Evolutionary conservation across 2,329 filamentous ascomycete species (phyloP).

Genomic region (Scedosporium minutisporum): DNA sequence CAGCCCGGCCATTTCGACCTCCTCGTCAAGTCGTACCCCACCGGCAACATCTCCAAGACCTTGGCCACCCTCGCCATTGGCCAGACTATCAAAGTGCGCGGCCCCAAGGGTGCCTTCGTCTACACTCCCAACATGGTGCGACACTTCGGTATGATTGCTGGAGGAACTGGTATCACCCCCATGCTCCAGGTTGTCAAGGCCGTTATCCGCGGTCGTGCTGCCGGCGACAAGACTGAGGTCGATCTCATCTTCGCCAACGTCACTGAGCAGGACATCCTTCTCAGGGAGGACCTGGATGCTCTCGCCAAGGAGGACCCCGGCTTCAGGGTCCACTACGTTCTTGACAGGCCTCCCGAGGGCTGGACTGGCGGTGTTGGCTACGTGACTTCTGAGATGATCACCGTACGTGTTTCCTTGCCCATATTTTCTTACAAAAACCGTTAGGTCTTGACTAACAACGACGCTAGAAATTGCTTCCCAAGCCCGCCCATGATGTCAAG

Average conservation of each 20-base stretch:
- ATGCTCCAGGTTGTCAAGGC: conserved; percentile 96
- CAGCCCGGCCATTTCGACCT: conserved; percentile 90
- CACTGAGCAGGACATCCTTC: conserved; percentile 80
- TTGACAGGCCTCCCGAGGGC: conserved; percentile 87
- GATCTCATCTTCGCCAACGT: conserved; percentile 98
- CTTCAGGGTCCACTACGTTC: conserved; percentile 86
- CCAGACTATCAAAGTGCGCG: conserved; percentile 79
- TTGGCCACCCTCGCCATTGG: conserved; percentile 76
- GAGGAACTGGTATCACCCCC: conserved; percentile 93
- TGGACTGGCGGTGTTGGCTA: conserved; percentile 94
- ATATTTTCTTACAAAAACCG: neutral
- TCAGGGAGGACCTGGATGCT: conserved; percentile 82
- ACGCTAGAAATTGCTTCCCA: conserved; percentile 63
- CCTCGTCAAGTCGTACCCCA: conserved; percentile 94
- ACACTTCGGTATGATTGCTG: conserved; percentile 95
- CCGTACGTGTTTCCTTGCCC: conserved; percentile 38
- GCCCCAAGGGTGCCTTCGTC: conserved; percentile 95
- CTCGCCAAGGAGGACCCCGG: conserved; percentile 66
- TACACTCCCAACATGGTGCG: conserved; percentile 96
- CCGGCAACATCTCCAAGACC: conserved; percentile 93
- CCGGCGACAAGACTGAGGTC: conserved; percentile 78
- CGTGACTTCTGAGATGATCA: conserved; percentile 92
- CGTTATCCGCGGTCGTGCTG: conserved; percentile 68
- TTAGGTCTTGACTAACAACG: conserved; percentile 13
- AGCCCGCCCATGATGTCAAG: conserved; percentile 80